These are phyloP conservation scores for Knufia fluminis DNA, from an alignment of 2,329 filamentous ascomycete species.

Conservation along the genomic window DNA sequence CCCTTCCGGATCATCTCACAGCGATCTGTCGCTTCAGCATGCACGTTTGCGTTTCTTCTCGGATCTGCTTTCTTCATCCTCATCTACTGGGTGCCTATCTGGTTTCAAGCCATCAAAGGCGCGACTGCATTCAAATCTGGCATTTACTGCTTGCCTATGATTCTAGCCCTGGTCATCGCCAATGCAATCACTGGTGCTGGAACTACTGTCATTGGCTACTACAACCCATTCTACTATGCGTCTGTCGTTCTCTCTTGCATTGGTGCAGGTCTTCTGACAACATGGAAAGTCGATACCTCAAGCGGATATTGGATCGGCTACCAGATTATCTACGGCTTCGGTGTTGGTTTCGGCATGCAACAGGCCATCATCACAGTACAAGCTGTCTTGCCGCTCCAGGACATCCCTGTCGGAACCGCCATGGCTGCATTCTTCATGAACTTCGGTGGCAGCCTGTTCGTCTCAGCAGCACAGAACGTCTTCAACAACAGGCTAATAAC, in stretches of 20 bases:
- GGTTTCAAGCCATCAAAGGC: slow-evolving; percentile 40
- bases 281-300: slow-evolving; percentile 27
- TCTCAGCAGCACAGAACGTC: slow-evolving; percentile 44
- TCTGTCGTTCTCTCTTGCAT: slow-evolving; percentile 29
- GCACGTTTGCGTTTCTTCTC: slow-evolving; percentile 30
- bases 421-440: slow-evolving; percentile 34
- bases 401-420: slow-evolving; percentile 34
- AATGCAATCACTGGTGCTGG: slow-evolving; percentile 27
- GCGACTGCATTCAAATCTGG: slow-evolving; percentile 37
- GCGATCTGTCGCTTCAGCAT: slow-evolving; percentile 30
- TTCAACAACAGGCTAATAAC: slow-evolving; percentile 43
- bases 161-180: slow-evolving; percentile 30
- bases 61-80: slow-evolving; percentile 32
- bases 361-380: slow-evolving; percentile 35
- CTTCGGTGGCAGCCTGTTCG: slow-evolving; percentile 40
- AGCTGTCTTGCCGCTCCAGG: slow-evolving; percentile 27
- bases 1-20: slow-evolving; percentile 43
- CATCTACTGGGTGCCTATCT: slow-evolving; percentile 37
- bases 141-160: slow-evolving; percentile 34
- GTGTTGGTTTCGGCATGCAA: slow-evolving; percentile 31
- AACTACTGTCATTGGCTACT: slow-evolving; percentile 31
- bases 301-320: slow-evolving; percentile 33
- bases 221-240: slow-evolving; percentile 33
- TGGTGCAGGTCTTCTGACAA: slow-evolving; percentile 35
- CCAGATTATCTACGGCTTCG: slow-evolving; percentile 29